phyloP scores from a whole-genome alignment of 139 green algal genomes.

The Haematococcus lacustris region DNA sequence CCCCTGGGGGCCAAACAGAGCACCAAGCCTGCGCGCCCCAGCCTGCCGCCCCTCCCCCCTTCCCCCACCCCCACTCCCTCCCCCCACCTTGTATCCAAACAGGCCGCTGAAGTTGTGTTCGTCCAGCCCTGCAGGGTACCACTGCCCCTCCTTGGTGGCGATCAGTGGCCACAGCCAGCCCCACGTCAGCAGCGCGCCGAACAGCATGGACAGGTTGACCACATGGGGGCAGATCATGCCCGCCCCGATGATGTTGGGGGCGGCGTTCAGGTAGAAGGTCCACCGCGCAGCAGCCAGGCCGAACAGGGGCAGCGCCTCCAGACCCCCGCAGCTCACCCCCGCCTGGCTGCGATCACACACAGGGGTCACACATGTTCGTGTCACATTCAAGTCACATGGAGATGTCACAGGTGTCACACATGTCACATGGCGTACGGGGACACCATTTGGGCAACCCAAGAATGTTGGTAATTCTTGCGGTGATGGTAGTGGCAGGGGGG shows the following conservation, averaged over 20 bases:
- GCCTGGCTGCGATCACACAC: background rate
- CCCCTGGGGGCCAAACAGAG: too few relatives aligned
- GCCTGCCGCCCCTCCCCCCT: background rate
- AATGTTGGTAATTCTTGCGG: too few relatives aligned
- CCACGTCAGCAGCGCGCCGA: conserved; percentile 33
- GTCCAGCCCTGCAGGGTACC: conserved; percentile 33
- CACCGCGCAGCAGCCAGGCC: background rate
- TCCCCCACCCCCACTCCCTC: background rate
- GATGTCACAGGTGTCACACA: too few relatives aligned
- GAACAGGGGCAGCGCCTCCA: conserved; percentile 7
- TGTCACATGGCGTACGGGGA: too few relatives aligned
- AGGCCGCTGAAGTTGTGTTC: conserved; percentile 30
- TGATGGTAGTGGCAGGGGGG: too few relatives aligned
- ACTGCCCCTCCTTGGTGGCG: conserved; percentile 28
- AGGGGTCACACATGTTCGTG: background rate
- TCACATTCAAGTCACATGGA: too few relatives aligned
- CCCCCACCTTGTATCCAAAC: conserved; percentile 42
- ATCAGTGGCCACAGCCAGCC: conserved; percentile 44
- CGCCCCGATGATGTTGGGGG: conserved; percentile 6
- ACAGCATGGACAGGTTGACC: conserved; percentile 43
- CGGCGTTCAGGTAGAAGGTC: conserved; percentile 2
- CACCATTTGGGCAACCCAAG: too few relatives aligned
- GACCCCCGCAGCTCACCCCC: conserved; percentile 2
- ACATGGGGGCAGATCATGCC: conserved; percentile 25
- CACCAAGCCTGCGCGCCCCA: too few relatives aligned